Evolutionary conservation across 169 alveolate genomes (phyloP).

Genomic region (Blepharisma undulans): DNA sequence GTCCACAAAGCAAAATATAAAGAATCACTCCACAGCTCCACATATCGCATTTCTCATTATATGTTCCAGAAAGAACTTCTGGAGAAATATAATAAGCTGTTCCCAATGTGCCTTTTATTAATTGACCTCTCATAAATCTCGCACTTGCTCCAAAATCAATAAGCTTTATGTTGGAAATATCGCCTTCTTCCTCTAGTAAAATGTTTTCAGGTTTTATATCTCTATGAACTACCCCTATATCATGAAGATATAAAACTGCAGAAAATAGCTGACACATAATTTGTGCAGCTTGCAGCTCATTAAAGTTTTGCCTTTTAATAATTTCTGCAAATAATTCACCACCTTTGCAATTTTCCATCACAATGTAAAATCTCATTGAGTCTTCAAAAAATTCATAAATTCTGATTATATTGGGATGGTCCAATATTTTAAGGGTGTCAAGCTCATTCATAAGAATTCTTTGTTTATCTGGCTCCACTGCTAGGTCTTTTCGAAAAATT

Average conservation of each 20-base stretch:
- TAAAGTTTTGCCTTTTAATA: conserved; percentile 53
- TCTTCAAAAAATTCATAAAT: conserved; percentile 53
- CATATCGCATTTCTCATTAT: conserved; percentile 70
- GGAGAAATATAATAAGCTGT: conserved; percentile 64
- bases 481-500: conserved; percentile 70
- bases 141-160: conserved; percentile 88
- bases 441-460: conserved; percentile 66
- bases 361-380: conserved; percentile 45
- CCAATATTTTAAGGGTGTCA: conserved; percentile 48
- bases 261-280: conserved; percentile 79
- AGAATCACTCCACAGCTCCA: conserved; percentile 76
- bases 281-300: conserved; percentile 79
- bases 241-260: conserved; percentile 80
- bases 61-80: conserved; percentile 62
- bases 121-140: conserved; percentile 63
- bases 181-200: conserved; percentile 59
- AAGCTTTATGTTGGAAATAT: conserved; percentile 66
- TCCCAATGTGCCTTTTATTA: conserved; percentile 61
- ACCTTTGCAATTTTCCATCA: conserved; percentile 57
- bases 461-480: conserved; percentile 55
- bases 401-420: conserved; percentile 67
- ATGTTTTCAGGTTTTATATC: conserved; percentile 88
- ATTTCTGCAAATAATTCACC: conserved; percentile 67
- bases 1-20: conserved; percentile 63
- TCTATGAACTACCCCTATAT: conserved; percentile 82